Percentiles rank a stretch among this genome's conserved stretches.
Evolutionary conservation across 2,329 filamentous ascomycete species (phyloP).

Genomic region (Emydomyces testavorans): DNA sequence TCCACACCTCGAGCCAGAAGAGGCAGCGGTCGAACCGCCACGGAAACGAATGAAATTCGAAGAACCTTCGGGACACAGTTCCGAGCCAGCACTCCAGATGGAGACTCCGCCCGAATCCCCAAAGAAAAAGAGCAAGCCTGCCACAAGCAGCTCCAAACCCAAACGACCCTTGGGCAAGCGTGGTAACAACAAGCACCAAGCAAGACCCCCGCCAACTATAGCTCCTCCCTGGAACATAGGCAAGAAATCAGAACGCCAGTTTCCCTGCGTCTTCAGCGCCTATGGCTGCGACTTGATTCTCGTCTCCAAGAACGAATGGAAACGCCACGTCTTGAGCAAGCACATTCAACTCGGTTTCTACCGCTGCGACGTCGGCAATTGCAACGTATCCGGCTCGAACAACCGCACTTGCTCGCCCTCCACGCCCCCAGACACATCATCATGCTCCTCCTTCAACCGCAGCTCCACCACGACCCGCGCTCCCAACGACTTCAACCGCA

Average conservation of each 20-base stretch:
- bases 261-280: conserved; percentile 65
- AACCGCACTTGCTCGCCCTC: too few species aligned
- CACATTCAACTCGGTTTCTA: conserved; percentile 66
- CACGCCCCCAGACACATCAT: conserved; percentile 16
- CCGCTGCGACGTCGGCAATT: conserved; percentile 58
- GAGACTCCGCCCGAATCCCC: conserved; percentile 1
- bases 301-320: conserved; percentile 86
- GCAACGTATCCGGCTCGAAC: conserved; percentile 28
- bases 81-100: neutral
- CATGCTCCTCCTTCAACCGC: neutral
- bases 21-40: neutral
- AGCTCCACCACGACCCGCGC: conserved; percentile 20
- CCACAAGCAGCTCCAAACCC: neutral
- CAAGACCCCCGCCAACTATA: neutral
- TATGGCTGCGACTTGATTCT: conserved; percentile 67
- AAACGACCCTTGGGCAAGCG: neutral
- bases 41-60: conserved; percentile 8
- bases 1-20: neutral
- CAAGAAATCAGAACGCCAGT: conserved; percentile 9
- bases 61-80: neutral
- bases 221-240: neutral
- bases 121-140: conserved; percentile 4
- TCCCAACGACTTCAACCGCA: conserved; percentile 70
- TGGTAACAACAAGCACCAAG: neutral
- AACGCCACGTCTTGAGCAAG: conserved; percentile 70